Evolutionary conservation across 2,329 filamentous ascomycete genomes (phyloP), one percentile per base, ranked within the genome.

Genomic region (Didymellaceae sp.): DNA sequence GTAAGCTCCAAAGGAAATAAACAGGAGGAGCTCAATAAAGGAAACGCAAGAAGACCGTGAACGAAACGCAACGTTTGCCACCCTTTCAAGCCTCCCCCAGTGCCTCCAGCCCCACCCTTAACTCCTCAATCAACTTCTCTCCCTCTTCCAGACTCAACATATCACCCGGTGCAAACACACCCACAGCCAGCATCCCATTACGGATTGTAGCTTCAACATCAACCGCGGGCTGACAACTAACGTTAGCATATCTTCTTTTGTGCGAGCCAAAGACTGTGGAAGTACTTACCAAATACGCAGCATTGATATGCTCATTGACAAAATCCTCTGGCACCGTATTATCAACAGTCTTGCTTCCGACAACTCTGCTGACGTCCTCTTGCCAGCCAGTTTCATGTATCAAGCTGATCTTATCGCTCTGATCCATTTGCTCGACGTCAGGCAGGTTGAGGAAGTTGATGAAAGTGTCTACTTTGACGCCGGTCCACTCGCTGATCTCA

Each of bases 401-500:
- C 7, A 67, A 45, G 1, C 45, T 9, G 45, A 4, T 52, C 46
- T 11, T 42, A 41, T n/a, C 38, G 31, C 6, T 11, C 28, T 21
- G 18, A 34, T 16, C 48, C 45, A 5, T 54, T 52, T 3, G 62
- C 58, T 58, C 57, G 2, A 59, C 54, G 31, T 74, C 75, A 1
- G 81, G 81, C 5, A 85, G 70, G 42, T 79, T 84, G 14, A 96
- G 72, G 58, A 96, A 94, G 68, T 97, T 97, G 62, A 96, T 85
- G 74, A 90, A 93, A 0, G 82, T 85, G 59, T 89, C 82, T 1
- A 96, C 71, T 45, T 72, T 77, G 2, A 91, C 74, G 0, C 87
- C 88, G 0, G 89, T 93, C 91, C 91, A 96, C 13, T 79, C 71
- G 16, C 78, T 73, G 28, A 96, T 86, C 68, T 96, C 86, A 75